phyloP scores from a whole-genome alignment of 805 yeast genomes.

The Maudiozyma turicensis region DNA sequence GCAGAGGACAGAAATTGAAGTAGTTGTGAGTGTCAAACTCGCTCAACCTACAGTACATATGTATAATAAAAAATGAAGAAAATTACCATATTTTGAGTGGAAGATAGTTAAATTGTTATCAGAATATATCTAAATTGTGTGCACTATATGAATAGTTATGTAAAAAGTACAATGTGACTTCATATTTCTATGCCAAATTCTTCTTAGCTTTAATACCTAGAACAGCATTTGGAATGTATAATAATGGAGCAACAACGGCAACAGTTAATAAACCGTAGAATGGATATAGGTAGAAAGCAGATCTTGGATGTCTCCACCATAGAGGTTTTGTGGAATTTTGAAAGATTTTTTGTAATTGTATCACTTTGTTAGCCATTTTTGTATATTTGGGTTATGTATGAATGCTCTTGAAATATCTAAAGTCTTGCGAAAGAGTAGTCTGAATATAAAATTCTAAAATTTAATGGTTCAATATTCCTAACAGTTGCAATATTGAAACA shows the following conservation, averaged over 20 bases:
- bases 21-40: background rate
- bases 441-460: too few species aligned
- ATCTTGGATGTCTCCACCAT: slow-evolving; percentile 55
- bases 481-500: too few species aligned
- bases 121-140: too few species aligned
- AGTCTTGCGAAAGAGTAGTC: background rate
- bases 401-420: background rate
- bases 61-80: background rate
- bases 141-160: background rate
- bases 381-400: background rate
- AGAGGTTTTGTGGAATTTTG: slow-evolving; percentile 49
- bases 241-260: slow-evolving; percentile 55
- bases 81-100: background rate
- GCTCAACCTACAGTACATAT: background rate
- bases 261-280: slow-evolving; percentile 66
- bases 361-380: slow-evolving; percentile 37
- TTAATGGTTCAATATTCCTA: too few species aligned
- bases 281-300: slow-evolving; percentile 67
- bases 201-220: slow-evolving; percentile 49
- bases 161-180: background rate
- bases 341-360: slow-evolving; percentile 50
- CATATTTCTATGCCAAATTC: background rate
- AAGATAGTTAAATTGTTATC: background rate
- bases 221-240: slow-evolving; percentile 64
- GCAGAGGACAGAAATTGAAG: background rate